Evolutionary conservation across 164 flowering plant species (phyloP).

Genomic region (Vitis rupestris): DNA sequence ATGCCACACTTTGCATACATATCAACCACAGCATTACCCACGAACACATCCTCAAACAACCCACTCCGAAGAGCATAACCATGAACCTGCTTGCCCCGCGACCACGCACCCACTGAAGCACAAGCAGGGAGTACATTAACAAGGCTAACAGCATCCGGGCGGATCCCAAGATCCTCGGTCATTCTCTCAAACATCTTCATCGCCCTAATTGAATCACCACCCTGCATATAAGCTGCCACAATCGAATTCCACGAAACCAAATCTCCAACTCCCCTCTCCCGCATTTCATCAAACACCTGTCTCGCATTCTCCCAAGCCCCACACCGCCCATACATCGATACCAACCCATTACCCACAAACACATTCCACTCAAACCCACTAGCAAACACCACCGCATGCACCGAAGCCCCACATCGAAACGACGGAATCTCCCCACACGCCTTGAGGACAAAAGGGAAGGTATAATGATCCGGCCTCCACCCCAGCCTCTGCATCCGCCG

Average conservation of each 20-base stretch:
- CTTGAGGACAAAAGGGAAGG: constrained; percentile 58
- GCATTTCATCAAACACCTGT: constrained; percentile 60
- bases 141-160: constrained; percentile 62
- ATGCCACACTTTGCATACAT: constrained; percentile 66
- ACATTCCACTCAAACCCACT: constrained; percentile 62
- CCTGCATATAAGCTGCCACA: constrained; percentile 48
- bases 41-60: constrained; percentile 47
- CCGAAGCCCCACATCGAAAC: constrained; percentile 29
- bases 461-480: constrained; percentile 50
- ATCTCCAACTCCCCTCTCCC: constrained; percentile 43
- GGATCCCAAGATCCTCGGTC: constrained; percentile 11
- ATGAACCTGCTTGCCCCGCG: constrained; percentile 50
- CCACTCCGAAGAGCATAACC: constrained; percentile 45
- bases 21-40: constrained; percentile 62
- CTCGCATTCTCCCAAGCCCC: constrained; percentile 41
- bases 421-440: constrained; percentile 49
- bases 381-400: constrained; percentile 40
- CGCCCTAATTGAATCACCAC: constrained; percentile 33
- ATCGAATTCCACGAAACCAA: constrained; percentile 76
- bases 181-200: constrained; percentile 43
- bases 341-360: constrained; percentile 62
- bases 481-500: constrained; percentile 33
- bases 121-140: constrained; percentile 70
- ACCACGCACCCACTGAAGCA: constrained; percentile 25
- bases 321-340: constrained; percentile 63